Evolutionary conservation across 352 stramenopile genomes (phyloP), one percentile per base, ranked within the genome.

Genomic region (Phytophthora idaei): DNA sequence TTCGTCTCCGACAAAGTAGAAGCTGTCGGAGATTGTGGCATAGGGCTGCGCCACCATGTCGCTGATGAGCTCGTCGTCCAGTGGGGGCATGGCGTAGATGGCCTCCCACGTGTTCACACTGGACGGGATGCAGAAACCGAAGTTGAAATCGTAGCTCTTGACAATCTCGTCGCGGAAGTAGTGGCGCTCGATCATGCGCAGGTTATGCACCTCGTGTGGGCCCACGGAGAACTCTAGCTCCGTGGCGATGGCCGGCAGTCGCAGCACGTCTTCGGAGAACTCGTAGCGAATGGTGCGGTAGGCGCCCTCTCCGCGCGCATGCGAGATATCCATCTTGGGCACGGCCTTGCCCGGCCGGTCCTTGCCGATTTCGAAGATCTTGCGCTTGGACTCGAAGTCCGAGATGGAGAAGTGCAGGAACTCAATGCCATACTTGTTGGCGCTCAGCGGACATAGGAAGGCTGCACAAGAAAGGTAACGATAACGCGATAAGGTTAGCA

Each of bases 181-280:
- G 77, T 98, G 95, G 48, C 96, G 85, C 73, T 99, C 94, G 61
- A 99, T 98, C 96, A 99, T 99, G 45, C 95, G 82, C 67, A 98
- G 93, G 47, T 89, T 90, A 56, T 86, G 78, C 52, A 99, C 76
- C 67, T 97, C 89, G 59, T 96, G 83, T 3, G 90, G 73, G 0
- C 96, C 96, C 14, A 98, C 94, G 12, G 83, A 86, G 76, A 99
- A 99, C 69, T 97, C 92, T 44, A 98, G 87, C 61, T 90, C 83
- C 31, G 90, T 97, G 55, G 85, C 80, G 58, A 98, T 95, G n/a
- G 84, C 71, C 1, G 93, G 93, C 41, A 98, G 78, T 42, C 91
- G 87, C 42, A 98, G 73, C 28, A 98, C 90, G 60, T 98, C 93
- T 60, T 98, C 94, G 3, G 88, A 97, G 61, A 98, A 98, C 61